Evolutionary conservation across 768 basidiomycete genomes (phyloP).

Genomic region (Collybiopsis luxurians): DNA sequence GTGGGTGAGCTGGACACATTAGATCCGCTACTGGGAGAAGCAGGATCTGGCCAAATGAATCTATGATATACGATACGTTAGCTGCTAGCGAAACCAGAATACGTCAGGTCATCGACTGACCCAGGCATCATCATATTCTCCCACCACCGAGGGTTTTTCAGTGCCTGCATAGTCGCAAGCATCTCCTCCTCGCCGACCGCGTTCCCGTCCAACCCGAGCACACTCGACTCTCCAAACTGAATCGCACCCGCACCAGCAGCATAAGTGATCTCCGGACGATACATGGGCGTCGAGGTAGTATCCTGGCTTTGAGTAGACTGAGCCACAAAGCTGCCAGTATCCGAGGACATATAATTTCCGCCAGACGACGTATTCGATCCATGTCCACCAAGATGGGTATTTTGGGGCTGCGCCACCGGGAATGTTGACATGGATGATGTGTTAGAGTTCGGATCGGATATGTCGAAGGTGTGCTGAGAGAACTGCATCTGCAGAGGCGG

Average conservation of each 20-base stretch:
- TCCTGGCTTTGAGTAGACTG: slow-evolving; percentile 14
- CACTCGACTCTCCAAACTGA: slow-evolving; percentile 38
- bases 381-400: not conserved
- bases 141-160: slow-evolving; percentile 76
- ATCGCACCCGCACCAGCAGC: slow-evolving; percentile 38
- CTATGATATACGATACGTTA: slow-evolving; percentile 11
- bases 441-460: slow-evolving; percentile 11
- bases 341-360: slow-evolving; percentile 5
- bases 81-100: slow-evolving; percentile 9
- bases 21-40: slow-evolving; percentile 16
- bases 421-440: slow-evolving; percentile 24
- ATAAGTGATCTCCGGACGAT: slow-evolving; percentile 47
- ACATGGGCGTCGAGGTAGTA: slow-evolving; percentile 35
- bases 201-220: slow-evolving; percentile 26
- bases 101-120: slow-evolving; percentile 33
- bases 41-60: slow-evolving; percentile 29
- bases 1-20: slow-evolving; percentile 1
- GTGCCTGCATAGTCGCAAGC: slow-evolving; percentile 69
- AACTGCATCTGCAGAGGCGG: slow-evolving; percentile 22
- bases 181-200: slow-evolving; percentile 42
- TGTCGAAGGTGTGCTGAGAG: slow-evolving; percentile 10
- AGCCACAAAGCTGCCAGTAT: slow-evolving; percentile 10
- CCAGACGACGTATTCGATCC: not conserved
- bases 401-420: slow-evolving; percentile 21
- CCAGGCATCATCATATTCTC: slow-evolving; percentile 85